Percentiles rank a stretch among this genome's conserved stretches.
These are phyloP conservation scores for Phytopythium montanum DNA, from an alignment of 352 stramenopile species.

Conservation along the genomic window DNA sequence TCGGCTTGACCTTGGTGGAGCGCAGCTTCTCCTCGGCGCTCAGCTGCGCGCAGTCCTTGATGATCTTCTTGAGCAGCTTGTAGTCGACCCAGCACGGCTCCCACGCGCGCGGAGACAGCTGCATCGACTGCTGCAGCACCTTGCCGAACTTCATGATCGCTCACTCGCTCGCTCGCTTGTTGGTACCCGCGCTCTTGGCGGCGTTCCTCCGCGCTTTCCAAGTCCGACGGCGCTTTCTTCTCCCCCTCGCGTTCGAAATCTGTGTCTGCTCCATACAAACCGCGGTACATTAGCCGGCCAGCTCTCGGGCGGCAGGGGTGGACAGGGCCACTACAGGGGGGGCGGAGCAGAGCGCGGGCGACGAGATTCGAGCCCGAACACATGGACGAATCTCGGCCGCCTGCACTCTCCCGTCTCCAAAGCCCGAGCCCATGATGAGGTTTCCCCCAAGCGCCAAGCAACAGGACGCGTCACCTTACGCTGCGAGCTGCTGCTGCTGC, in stretches of 20 bases:
- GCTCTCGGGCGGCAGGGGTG: background rate
- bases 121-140: conserved; percentile 83
- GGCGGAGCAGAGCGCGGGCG: background rate
- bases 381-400: background rate
- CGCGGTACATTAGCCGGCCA: too few species aligned
- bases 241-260: too few species aligned
- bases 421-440: too few species aligned
- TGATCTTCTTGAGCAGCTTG: conserved; percentile 88
- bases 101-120: conserved; percentile 75
- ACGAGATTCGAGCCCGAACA: background rate
- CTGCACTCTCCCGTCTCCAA: background rate
- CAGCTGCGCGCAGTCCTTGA: conserved; percentile 88
- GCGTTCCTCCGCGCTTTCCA: too few species aligned
- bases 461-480: too few species aligned
- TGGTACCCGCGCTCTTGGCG: too few species aligned
- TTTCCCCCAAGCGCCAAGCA: background rate
- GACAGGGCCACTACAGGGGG: background rate
- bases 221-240: too few species aligned
- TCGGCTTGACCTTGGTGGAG: conserved; percentile 69
- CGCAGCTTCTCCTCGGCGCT: conserved; percentile 85
- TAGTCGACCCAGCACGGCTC: conserved; percentile 84
- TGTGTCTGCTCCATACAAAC: too few species aligned
- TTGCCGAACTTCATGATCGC: conserved; percentile 86
- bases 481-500: background rate
- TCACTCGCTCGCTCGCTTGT: background rate